These are phyloP conservation scores for Isatis tinctoria DNA, from an alignment of 345 rosid genomes.

Conservation along the genomic window DNA sequence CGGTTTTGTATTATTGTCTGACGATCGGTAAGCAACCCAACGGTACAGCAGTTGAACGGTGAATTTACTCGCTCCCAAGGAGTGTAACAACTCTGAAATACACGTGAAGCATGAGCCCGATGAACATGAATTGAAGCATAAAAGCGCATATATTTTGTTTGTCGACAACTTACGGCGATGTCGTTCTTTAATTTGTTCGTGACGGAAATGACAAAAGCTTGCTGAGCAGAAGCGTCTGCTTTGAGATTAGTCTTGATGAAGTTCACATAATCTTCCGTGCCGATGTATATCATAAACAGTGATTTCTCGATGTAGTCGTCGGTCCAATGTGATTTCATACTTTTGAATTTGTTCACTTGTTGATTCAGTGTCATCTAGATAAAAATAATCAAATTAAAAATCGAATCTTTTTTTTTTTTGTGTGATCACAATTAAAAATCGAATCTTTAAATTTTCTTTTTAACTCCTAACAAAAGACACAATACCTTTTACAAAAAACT, in stretches of 20 bases:
- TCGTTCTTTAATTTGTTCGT: constrained; percentile 10
- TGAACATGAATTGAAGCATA: neutral
- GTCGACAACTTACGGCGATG: constrained; percentile 13
- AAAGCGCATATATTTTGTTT: neutral
- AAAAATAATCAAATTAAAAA: neutral
- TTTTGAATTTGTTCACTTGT: constrained; percentile 14
- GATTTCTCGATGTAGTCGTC: neutral
- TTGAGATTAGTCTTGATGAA: constrained; percentile 6
- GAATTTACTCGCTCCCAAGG: constrained; percentile 18
- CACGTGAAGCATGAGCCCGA: neutral
- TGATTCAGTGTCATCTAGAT: constrained; percentile 16
- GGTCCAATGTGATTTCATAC: constrained; percentile 8
- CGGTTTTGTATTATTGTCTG: constrained; percentile 10
- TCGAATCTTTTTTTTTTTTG: too few relatives aligned
- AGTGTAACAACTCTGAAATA: constrained; percentile 11
- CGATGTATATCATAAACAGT: constrained; percentile 26
- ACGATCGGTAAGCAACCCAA: constrained; percentile 26
- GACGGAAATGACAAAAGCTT: constrained; percentile 21
- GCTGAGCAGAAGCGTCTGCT: constrained; percentile 17
- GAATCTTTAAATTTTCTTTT: neutral
- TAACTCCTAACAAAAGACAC: too few relatives aligned
- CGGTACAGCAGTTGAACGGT: constrained; percentile 17
- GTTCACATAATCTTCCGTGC: constrained; percentile 25
- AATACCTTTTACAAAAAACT: neutral
- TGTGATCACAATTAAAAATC: too few relatives aligned